Evolutionary conservation across 2,329 filamentous ascomycete genomes (phyloP).

Genomic region (Ophiostoma tasmaniense): DNA sequence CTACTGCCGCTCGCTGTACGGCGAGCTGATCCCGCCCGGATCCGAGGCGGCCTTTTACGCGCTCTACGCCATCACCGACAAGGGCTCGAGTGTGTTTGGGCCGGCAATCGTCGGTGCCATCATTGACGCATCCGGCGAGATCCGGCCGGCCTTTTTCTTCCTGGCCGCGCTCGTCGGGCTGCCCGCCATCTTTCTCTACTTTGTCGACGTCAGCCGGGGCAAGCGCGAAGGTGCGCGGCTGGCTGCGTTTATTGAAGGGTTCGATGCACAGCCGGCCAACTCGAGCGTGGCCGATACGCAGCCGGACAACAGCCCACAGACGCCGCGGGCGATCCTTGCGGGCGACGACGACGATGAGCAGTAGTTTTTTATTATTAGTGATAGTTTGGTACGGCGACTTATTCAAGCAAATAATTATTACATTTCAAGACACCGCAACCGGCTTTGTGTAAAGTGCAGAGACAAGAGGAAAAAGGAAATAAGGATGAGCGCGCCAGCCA

Average conservation of each 20-base stretch:
- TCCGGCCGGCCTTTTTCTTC: conserved; percentile 86
- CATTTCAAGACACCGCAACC: not conserved
- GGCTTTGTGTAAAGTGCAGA: too few species aligned
- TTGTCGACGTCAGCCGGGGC: conserved; percentile 76
- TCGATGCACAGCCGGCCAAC: not conserved
- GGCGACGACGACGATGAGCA: not conserved
- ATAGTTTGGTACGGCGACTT: not conserved
- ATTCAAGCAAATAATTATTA: not conserved
- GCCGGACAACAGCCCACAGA: not conserved
- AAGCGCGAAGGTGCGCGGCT: conserved; percentile 59
- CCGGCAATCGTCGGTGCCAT: conserved; percentile 90
- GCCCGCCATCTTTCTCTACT: conserved; percentile 74
- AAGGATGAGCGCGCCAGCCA: not conserved
- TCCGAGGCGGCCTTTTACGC: conserved; percentile 96
- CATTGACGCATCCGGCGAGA: conserved; percentile 73
- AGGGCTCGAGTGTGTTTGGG: conserved; percentile 87
- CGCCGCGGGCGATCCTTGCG: not conserved
- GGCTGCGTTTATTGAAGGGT: conserved; percentile 42
- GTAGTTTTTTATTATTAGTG: not conserved
- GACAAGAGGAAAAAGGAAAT: not conserved
- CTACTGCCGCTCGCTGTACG: conserved; percentile 87
- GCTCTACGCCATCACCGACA: conserved; percentile 94
- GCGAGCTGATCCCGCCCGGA: conserved; percentile 86
- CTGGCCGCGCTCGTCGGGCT: conserved; percentile 75
- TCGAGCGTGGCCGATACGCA: not conserved